phyloP scores from a whole-genome alignment of 129 eudicot species.

The Kitagawia praeruptora region DNA sequence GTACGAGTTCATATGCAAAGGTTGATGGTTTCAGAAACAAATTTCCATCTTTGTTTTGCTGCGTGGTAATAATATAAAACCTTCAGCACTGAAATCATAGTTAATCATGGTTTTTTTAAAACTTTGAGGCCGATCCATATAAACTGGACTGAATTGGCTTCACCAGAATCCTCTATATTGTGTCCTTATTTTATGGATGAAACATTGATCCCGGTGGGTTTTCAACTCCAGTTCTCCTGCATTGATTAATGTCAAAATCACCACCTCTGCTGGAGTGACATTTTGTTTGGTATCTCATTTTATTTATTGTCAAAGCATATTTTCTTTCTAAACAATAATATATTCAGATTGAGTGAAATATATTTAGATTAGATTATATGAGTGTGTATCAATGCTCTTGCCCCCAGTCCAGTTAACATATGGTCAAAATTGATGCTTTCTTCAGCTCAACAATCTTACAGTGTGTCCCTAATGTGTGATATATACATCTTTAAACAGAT shows the following conservation, averaged over 20 bases:
- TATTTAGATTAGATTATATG: not conserved
- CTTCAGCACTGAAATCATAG: not conserved
- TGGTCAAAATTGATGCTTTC: not conserved
- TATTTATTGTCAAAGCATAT: not conserved
- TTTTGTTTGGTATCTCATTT: not conserved
- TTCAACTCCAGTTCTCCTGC: not conserved
- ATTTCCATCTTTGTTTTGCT: not conserved
- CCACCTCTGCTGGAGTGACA: not conserved
- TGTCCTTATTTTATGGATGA: not conserved
- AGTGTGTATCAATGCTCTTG: not conserved
- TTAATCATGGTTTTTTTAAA: not conserved
- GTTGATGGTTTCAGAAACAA: not conserved
- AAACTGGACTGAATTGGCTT: no score
- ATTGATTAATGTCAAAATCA: not conserved
- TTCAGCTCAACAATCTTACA: not conserved
- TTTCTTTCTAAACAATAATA: not conserved
- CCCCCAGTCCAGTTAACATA: not conserved
- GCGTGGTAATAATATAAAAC: not conserved
- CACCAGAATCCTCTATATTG: not conserved
- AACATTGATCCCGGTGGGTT: not conserved
- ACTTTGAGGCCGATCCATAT: no score
- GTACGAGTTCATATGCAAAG: not conserved
- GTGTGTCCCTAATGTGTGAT: not conserved
- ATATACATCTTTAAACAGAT: conserved; percentile 30
- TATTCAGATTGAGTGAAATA: not conserved